Base-by-base conservation (phyloP, 164 flowering plant genomes). In the Akebia trifoliata region DNA sequence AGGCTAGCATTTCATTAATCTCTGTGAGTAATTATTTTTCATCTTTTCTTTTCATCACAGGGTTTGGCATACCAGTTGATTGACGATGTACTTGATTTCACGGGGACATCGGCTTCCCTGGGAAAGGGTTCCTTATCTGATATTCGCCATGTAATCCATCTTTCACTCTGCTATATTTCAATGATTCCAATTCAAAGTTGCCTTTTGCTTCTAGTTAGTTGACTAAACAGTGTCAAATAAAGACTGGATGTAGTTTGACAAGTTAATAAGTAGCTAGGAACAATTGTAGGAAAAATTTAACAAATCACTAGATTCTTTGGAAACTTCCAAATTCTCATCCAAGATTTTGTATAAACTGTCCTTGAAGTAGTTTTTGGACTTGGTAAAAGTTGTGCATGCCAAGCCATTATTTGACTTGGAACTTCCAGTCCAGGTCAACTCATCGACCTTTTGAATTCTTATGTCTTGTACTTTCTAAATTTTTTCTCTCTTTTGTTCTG, bases 121-220 rank as follows among this genome's bases (percentile, higher is more conserved):
- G 98, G 98, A 58, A 93, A 93, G 80, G 96, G 94, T 50, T 82
- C 96, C 28, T 73, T 93, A 36, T 87, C 97, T 36, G 97, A 93
- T 69, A 87, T 93, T 31, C 92, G 84, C 68, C 96, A 87, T 81
- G 95, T 89, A 83, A 72, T 45, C 5, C n/a, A 20, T 57, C 42
- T 50, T 11, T 57, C 50, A 18, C 8, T 11, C 2, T 6, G 7
- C 12, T 42, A 14, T 55, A 3, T 25, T 17, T 44, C 9, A 25
- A 7, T 45, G 2, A 42, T 21, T n/a, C 7, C 18, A 50, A 0
- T 20, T 24, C 17, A 29, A 29, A 42, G 20, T 21, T 44, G 12
- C 24, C 26, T 6, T n/a, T 26, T 3, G 37, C 8, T 21, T 35
- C 15, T 42, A 60, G 48, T 8, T 10, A 30, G 21, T 29, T 56